A percentile compares a stretch with the other conserved stretches of the same genome.
phyloP scores from a whole-genome alignment of 768 basidiomycete species.

The Amanita muscaria region DNA sequence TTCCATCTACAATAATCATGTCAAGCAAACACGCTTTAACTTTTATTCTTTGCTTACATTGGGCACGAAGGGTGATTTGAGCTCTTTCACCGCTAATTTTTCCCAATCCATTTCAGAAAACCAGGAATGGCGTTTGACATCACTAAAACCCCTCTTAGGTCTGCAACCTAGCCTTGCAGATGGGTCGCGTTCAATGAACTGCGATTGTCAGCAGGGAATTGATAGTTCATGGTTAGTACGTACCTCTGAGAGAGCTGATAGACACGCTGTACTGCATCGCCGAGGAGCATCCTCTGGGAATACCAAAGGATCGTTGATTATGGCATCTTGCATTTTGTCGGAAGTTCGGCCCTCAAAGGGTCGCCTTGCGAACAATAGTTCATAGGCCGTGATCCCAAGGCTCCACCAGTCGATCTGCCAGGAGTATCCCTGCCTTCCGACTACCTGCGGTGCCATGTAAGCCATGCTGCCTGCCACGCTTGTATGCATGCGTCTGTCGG shows the following conservation, averaged over 20 bases:
- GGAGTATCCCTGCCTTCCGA: conserved; percentile 85
- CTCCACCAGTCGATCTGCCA: conserved; percentile 97
- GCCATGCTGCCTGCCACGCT: conserved; percentile 98
- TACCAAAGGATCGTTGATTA: conserved; percentile 67
- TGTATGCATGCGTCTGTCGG: conserved; percentile 78
- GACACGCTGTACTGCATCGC: conserved; percentile 58
- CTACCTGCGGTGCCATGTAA: conserved; percentile 99
- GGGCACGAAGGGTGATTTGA: conserved; percentile 80
- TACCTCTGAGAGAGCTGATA: conserved; percentile 61
- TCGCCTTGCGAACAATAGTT: conserved; percentile 73
- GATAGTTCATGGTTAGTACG: conserved; percentile 18
- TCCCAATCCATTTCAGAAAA: conserved; percentile 78
- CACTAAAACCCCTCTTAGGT: conserved; percentile 58
- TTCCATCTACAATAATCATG: conserved; percentile 53
- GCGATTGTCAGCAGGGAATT: conserved; percentile 14
- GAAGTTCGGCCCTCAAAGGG: conserved; percentile 89
- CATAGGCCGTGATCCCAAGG: conserved; percentile 83
- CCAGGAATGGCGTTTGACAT: conserved; percentile 82
- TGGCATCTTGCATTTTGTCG: conserved; percentile 82
- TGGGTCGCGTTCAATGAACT: conserved; percentile 85
- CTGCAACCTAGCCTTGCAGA: conserved; percentile 75
- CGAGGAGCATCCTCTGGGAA: conserved; percentile 64
- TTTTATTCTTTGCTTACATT: conserved; percentile 53
- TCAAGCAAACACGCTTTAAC: neutral
- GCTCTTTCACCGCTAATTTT: conserved; percentile 56